Base-by-base conservation (phyloP, 2,329 filamentous ascomycete species). In the Phyllosticta citrichinensis region DNA sequence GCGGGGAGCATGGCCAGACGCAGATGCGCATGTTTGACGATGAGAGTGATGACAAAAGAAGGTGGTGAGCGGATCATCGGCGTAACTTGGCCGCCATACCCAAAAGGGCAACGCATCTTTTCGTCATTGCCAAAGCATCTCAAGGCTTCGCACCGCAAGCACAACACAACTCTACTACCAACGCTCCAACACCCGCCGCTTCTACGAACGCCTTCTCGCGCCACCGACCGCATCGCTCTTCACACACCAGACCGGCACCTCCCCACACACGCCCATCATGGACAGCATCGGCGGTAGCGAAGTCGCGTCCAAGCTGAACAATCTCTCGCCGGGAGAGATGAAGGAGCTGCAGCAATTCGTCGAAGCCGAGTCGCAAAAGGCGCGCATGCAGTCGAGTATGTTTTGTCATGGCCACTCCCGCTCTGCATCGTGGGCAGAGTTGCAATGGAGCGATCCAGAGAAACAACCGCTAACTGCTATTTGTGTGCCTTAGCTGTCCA, bases 261-360 rank as follows among this genome's bases (percentile, higher is more conserved):
- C 20, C 10, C 52, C 20, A 53, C 20, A 24, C 20, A 53, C 52
- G 24, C 22, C 22, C 22, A 55, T 33, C 22, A 55, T 55, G 54
- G 24, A 27, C 25, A n/a, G 22, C 54, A 11, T 55, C 54, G 12
- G 24, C 24, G 27, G 17, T n/a, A 25, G 30, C 77, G 81, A 76
- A 63, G 69, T 85, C 14, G 33, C 33, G 11, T 40, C 33, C 69
- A 88, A 92, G 70, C 78, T 93, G 66, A 83, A 84, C 69, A 86
- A 85, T 76, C 87, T 97, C 72, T 88, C 83, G 69, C 86, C 89
- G 63, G 83, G 83, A 70, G 91, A 97, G 77, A 94, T 91, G 82
- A 81, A 85, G 66, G 91, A 97, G 76, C 83, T 99, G 52, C 89
- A 91, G 70, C 86, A 91, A 71, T 93, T 96, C 75, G 81, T 97